A percentile compares a stretch with the other conserved stretches of the same genome.
Evolutionary conservation across 2,329 filamentous ascomycete species (phyloP).

Genomic region (Incumbomyces delicatus): DNA sequence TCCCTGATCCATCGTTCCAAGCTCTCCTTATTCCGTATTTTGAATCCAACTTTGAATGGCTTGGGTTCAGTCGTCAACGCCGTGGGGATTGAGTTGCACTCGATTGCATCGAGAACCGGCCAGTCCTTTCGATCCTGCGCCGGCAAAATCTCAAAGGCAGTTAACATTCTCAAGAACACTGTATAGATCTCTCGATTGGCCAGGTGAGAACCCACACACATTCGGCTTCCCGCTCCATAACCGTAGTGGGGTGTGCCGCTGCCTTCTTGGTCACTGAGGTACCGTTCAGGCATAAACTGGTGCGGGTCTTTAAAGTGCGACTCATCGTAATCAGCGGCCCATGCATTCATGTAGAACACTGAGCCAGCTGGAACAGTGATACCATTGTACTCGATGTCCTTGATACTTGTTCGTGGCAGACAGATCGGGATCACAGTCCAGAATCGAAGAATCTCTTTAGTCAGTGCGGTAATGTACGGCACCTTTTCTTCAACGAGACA

Average conservation of each 20-base stretch:
- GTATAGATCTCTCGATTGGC: constrained; percentile 56
- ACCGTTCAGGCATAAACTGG: constrained; percentile 61
- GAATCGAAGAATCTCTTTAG: constrained; percentile 69
- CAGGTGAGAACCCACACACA: constrained; percentile 55
- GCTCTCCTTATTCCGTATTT: constrained; percentile 36
- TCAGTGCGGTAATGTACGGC: constrained; percentile 65
- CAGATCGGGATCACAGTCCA: constrained; percentile 74
- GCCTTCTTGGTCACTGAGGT: constrained; percentile 44
- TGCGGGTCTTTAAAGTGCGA: constrained; percentile 55
- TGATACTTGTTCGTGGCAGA: constrained; percentile 61
- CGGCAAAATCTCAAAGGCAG: constrained; percentile 46
- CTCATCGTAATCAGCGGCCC: constrained; percentile 63
- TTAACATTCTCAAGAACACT: constrained; percentile 49
- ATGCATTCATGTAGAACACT: constrained; percentile 75
- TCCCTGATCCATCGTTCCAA: constrained; percentile 45
- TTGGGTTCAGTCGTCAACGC: constrained; percentile 53
- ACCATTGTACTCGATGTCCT: constrained; percentile 60
- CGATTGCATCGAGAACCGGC: constrained; percentile 48
- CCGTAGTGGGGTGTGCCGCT: constrained; percentile 52
- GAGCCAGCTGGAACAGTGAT: constrained; percentile 62
- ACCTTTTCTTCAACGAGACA: constrained; percentile 66
- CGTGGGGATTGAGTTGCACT: constrained; percentile 49
- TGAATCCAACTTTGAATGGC: constrained; percentile 51
- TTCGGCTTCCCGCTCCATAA: constrained; percentile 53
- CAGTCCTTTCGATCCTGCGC: constrained; percentile 37